phyloP scores from a whole-genome alignment of 2,329 filamentous ascomycete genomes.

The Scleromitrula shiraiana region DNA sequence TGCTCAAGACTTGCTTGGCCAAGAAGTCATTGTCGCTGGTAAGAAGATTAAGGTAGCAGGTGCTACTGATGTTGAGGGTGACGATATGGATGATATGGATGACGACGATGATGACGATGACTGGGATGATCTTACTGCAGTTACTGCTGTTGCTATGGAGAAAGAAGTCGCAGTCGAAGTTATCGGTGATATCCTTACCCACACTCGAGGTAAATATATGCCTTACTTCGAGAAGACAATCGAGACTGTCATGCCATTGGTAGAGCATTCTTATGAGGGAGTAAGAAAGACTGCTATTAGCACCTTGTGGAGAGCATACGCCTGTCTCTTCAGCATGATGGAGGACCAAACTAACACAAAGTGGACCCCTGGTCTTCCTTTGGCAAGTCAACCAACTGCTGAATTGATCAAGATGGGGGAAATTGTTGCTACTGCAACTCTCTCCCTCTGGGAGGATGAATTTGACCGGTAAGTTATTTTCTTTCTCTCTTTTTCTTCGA shows the following conservation, averaged over 20 bases:
- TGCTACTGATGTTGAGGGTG: slow-evolving; percentile 51
- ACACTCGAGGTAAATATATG: slow-evolving; percentile 72
- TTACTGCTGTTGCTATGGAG: slow-evolving; percentile 85
- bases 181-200: slow-evolving; percentile 82
- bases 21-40: slow-evolving; percentile 70
- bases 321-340: slow-evolving; percentile 80
- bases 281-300: slow-evolving; percentile 87
- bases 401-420: slow-evolving; percentile 81
- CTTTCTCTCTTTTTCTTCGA: slow-evolving; percentile 17
- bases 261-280: slow-evolving; percentile 86
- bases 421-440: slow-evolving; percentile 74
- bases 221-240: slow-evolving; percentile 86
- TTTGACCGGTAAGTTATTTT: slow-evolving; percentile 72
- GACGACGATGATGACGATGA: slow-evolving; percentile 73
- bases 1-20: slow-evolving; percentile 64
- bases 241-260: slow-evolving; percentile 69
- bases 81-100: slow-evolving; percentile 52
- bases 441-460: slow-evolving; percentile 83
- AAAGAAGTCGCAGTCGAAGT: slow-evolving; percentile 97
- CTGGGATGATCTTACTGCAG: slow-evolving; percentile 74
- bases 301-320: slow-evolving; percentile 89
- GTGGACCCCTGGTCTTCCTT: slow-evolving; percentile 82
- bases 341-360: slow-evolving; percentile 72
- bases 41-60: slow-evolving; percentile 78
- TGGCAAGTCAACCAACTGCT: slow-evolving; percentile 68